phyloP scores from a whole-genome alignment of 169 alveolate species.

The Cryptosporidium ryanae region DNA sequence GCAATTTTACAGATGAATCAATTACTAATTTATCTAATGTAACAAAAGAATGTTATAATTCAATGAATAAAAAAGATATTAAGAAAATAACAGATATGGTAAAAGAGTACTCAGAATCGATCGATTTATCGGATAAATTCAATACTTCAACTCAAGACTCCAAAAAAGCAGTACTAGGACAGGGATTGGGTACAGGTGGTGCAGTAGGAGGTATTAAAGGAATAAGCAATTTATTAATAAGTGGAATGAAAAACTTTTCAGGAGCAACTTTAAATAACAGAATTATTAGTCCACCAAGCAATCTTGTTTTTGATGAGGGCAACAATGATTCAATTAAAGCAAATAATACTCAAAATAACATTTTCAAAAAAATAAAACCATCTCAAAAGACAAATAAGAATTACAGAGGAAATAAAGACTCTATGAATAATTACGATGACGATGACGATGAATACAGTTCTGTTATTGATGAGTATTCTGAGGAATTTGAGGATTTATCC shows the following conservation, averaged over 20 bases:
- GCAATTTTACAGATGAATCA: not conserved
- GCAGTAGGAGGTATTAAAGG: not conserved
- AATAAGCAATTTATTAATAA: constrained; percentile 1
- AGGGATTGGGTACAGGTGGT: not conserved
- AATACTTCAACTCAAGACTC: not conserved
- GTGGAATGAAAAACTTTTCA: constrained; percentile 4
- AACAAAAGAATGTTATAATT: not conserved
- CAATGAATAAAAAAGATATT: constrained; percentile 30
- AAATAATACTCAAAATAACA: constrained; percentile 17
- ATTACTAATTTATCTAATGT: not conserved
- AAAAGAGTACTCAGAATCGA: not conserved
- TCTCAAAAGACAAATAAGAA: constrained; percentile 24
- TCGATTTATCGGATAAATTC: not conserved
- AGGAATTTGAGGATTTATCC: constrained; percentile 52
- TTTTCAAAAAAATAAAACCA: constrained; percentile 22
- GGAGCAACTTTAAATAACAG: not conserved
- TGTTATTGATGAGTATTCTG: constrained; percentile 36
- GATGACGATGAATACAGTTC: constrained; percentile 61
- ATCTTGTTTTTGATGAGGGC: not conserved
- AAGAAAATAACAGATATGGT: constrained; percentile 6
- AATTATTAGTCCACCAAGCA: not conserved
- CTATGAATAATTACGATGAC: constrained; percentile 14
- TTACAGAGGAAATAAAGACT: constrained; percentile 1
- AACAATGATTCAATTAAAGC: not conserved
- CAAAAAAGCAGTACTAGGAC: not conserved